Conservation (phyloP, 371 early-diverging fungal species). For the Rhizopus delemar region DNA sequence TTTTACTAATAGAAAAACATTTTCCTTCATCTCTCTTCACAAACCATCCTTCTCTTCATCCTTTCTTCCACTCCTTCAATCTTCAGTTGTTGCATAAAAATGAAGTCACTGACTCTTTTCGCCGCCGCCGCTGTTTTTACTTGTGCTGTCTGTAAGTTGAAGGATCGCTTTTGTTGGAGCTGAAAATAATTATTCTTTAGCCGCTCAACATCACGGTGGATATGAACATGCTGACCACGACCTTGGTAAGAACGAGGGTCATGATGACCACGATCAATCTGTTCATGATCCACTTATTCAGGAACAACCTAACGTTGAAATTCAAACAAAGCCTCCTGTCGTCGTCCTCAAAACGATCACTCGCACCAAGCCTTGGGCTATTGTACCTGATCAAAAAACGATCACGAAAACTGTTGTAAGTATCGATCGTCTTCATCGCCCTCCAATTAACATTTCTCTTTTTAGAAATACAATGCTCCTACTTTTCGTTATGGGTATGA, state of each 20-base stretch:
- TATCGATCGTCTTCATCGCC: neutral
- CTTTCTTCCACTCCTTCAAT: slow-evolving; percentile 6
- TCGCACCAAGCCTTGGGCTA: slow-evolving; percentile 5
- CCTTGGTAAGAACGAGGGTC: neutral
- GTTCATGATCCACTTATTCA: neutral
- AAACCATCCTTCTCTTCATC: neutral
- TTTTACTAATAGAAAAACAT: slow-evolving; percentile 9
- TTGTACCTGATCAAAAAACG: neutral
- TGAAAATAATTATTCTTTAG: slow-evolving; percentile 5
- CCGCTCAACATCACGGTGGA: neutral
- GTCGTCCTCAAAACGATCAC: slow-evolving; percentile 21
- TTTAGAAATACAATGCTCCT: neutral
- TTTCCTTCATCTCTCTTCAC: neutral
- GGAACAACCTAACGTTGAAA: neutral
- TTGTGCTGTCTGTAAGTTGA: slow-evolving; percentile 22
- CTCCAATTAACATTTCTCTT: neutral
- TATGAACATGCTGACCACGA: neutral
- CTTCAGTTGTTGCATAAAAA: slow-evolving; percentile 9
- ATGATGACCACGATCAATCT: neutral
- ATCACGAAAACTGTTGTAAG: too few species aligned
- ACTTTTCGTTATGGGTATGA: neutral
- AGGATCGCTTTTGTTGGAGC: neutral
- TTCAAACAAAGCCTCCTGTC: slow-evolving; percentile 22
- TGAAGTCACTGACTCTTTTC: slow-evolving; percentile 29
- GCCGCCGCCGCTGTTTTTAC: slow-evolving; percentile 27